Conservation (phyloP, 1,284 basidiomycete species). For the Athelia sp. region DNA sequence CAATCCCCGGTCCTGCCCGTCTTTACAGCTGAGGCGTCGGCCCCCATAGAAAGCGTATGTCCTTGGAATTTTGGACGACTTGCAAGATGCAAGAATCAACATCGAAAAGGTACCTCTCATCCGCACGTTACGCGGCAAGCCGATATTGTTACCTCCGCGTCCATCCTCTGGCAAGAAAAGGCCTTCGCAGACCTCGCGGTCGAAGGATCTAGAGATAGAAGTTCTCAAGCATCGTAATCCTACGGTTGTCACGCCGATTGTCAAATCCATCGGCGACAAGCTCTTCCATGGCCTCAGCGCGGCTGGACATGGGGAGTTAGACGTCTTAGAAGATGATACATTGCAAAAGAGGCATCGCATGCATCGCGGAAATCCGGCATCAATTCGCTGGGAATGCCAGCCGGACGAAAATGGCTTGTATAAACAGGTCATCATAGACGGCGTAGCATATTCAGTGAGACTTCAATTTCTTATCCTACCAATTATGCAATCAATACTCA, state of each 20-base stretch:
- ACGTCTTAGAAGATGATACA: conserved; percentile 20
- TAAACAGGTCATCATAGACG: conserved; percentile 45
- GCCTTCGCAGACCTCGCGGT: conserved; percentile 1
- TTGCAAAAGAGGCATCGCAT: conserved; percentile 20
- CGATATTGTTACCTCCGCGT: background rate
- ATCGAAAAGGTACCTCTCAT: conserved; percentile 31
- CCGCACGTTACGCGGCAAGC: conserved; percentile 12
- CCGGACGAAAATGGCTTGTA: conserved; percentile 30
- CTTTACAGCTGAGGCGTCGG: background rate
- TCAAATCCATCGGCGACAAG: conserved; percentile 39
- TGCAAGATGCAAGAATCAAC: conserved; percentile 25
- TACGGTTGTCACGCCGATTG: conserved; percentile 46
- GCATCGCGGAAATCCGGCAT: conserved; percentile 41
- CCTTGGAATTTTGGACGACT: conserved; percentile 25
- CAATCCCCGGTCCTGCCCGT: background rate
- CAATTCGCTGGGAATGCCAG: conserved; percentile 43
- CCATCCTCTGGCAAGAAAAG: conserved; percentile 8
- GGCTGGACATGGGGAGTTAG: conserved; percentile 20
- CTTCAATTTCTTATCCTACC: background rate
- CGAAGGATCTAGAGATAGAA: conserved; percentile 24
- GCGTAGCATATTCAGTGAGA: conserved; percentile 46
- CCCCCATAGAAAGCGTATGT: conserved; percentile 32
- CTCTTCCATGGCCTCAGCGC: conserved; percentile 43
- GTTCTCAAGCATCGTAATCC: conserved; percentile 33
- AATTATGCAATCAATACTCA: background rate